Evolutionary conservation across 352 stramenopile species (phyloP), one percentile per base, ranked within the genome.

Genomic region (Stephanocyclus meneghinianus): DNA sequence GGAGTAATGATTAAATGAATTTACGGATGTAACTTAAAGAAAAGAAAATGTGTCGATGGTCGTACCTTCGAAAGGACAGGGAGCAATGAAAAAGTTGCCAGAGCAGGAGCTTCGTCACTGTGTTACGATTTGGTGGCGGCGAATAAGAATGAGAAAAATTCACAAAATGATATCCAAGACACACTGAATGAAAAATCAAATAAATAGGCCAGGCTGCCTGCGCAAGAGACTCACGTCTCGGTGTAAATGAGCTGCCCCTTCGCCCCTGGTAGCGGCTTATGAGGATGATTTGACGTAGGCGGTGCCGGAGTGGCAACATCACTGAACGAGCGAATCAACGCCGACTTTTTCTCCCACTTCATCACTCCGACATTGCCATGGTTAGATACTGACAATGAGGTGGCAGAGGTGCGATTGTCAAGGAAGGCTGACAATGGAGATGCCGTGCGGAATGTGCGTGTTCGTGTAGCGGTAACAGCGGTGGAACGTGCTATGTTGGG

Each of bases 81-180:
- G 65, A 94, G 87, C 13, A 95, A 77, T 71, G 71, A 87, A 80
- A 91, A 94, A 45, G 91, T 95, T n/a, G 91, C 91, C 26, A 95
- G 74, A n/a, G 87, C 85, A 18, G 91, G 90, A 55, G 90, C 91
- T 82, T 95, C 88, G 71, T 91, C 86, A 3, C 74, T 82, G 13
- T 2, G 63, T 29, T 51, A 53, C 18, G 30, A 59, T 40, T 4
- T 40, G 7, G 42, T 57, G 42, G 18, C 37, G 32, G 29, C 2
- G 55, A 40, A 55, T 15, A 30, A 51, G 10, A 11, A 57, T 11
- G 4, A 40, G n/a, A 18, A 30, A 29, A 55, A 37, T 9, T 18
- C 8, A 65, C 18, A 55, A 30, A 35, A 51, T 37, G 16, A 56
- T 48, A 37, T 59, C n/a, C 13, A 7, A n/a, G 29, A 30, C 29